Evolutionary conservation across 2,329 filamentous ascomycete genomes (phyloP), one percentile per base, ranked within the genome.

Genomic region (Aureobasidium sp.): DNA sequence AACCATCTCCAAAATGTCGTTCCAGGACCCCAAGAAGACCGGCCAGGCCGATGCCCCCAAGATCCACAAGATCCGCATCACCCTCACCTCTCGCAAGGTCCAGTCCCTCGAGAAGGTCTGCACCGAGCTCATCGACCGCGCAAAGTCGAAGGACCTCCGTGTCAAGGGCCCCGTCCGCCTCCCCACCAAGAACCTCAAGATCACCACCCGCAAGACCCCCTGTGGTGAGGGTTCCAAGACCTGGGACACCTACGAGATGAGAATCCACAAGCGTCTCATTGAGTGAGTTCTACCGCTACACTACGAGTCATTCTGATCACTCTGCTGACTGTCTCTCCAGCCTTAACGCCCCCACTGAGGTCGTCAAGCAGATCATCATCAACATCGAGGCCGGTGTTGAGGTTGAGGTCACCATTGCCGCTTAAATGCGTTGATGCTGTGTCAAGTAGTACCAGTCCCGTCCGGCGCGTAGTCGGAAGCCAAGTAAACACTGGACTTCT

Each of bases 211-310:
- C 77, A 99, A 99, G 89, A 97, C 94, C 69, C 94, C 94, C 79
- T 94, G 90, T 82, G 94, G 94, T 89, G 94, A 99, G 87, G 94
- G 94, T 83, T 95, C 89, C 81, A 99, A 99, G 91, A 99, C 94
- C 77, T 99, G 94, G 94, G 94, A 97, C 79, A 87, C 85, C 80
- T 99, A 84, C 81, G 93, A 99, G 88, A 95, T 99, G 92, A 89
- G 93, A 83, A 96, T 97, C 79, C 92, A 97, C 87, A 97, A 97
- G 89, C 61, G 92, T 73, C 85, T 97, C 76, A 97, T 97, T 77
- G 92, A 96, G 86, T 90, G 77, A 73, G 86, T 84, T 13, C 12
- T 15, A 17, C 17, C 20, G 43, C 20, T 29, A 13, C 27, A 1
- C 5, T 9, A 24, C 10, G 13, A 6, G 24, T 12, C n/a, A 24